phyloP scores from a whole-genome alignment of 2,329 filamentous ascomycete genomes.

The Fusarium sp. region DNA sequence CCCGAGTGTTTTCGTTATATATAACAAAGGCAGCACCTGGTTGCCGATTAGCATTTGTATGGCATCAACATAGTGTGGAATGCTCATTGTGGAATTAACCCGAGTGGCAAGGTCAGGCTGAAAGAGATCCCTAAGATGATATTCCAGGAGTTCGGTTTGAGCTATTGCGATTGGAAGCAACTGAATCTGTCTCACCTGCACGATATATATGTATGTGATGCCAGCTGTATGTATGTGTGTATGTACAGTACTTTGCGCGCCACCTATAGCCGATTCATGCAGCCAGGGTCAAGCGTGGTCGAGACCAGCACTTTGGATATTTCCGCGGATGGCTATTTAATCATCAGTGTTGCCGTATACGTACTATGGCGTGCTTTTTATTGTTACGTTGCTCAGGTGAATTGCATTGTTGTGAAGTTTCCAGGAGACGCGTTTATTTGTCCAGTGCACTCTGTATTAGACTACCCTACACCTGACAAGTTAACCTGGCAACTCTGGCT shows the following conservation, averaged over 20 bases:
- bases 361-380: not conserved
- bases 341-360: not conserved
- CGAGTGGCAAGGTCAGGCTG: conserved; percentile 15
- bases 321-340: too few relatives aligned
- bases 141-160: not conserved
- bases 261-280: conserved; percentile 6
- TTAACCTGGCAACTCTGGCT: not conserved
- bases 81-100: not conserved
- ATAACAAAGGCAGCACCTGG: not conserved
- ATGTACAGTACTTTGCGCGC: conserved; percentile 2
- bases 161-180: conserved; percentile 1
- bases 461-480: conserved; percentile 24
- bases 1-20: not conserved
- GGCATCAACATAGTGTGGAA: not conserved
- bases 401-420: conserved; percentile 1
- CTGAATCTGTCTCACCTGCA: conserved; percentile 28
- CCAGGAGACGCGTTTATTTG: not conserved
- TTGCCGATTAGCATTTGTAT: conserved; percentile 2
- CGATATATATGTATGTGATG: not conserved
- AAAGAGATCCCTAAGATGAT: not conserved
- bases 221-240: not conserved
- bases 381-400: not conserved
- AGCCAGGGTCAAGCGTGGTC: not conserved
- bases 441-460: not conserved
- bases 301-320: not conserved